Evolutionary conservation across 345 rosid genomes (phyloP), one percentile per base, ranked within the genome.

Genomic region (Citrus hindsii): DNA sequence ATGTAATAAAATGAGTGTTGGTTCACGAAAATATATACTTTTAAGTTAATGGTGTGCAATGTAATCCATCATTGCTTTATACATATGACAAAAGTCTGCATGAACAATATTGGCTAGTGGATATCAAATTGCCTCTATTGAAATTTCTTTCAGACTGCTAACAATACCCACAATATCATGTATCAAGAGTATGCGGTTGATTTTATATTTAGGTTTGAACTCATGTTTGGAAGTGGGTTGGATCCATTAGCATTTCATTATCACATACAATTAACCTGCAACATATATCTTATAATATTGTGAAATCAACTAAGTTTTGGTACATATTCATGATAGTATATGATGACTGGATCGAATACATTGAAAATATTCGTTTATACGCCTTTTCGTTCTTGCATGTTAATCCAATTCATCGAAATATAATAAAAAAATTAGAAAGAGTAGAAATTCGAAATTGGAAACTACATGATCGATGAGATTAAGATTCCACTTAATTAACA

Each of bases 11-110:
- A 66, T 48, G 19, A 42, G 13, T 24, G 24, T 62, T 35, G 37
- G 60, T 79, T 77, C 6, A 3, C 12, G 28, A 27, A 21, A 59
- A 53, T 62, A 55, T 10, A 24, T 38, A 19, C 27, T 74, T 37
- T 42, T 14, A 27, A 27, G 48, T n/a, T 21, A 67, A 67, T 69
- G 63, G 79, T 12, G 73, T 71, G 82, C 83, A 66, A 83, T 77
- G 82, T 86, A 70, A 83, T 74, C 88, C 84, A 86, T 69, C 76
- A 79, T 63, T 67, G 71, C 76, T 66, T 58, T 55, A 56, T 56
- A 30, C n/a, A 66, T 37, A 48, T 21, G 18, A 33, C 22, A 70
- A 75, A 72, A 62, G n/a, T 5, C n/a, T 69, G 64, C 77, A 38
- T 51, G 69, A 8, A 25, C 55, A 74, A 24, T 16, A n/a, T 46